Percentiles rank a stretch among this genome's conserved stretches.
Conservation (phyloP, 805 yeast genomes). For the Zygotorulaspora chibaensis region DNA sequence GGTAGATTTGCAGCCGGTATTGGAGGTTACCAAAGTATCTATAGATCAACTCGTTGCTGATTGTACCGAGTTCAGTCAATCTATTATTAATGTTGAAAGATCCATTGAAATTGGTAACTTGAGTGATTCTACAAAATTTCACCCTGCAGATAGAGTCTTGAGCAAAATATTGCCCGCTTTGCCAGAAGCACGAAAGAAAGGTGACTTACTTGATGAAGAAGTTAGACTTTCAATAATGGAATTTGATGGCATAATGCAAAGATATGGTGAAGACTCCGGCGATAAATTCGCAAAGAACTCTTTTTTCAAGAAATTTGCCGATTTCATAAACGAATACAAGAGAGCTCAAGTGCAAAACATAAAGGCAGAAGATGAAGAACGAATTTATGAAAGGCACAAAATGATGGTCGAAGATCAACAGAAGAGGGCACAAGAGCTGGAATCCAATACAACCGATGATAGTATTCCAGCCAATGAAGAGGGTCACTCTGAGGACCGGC, state of each 20-base stretch:
- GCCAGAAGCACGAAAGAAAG: slow-evolving; percentile 71
- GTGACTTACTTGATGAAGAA: slow-evolving; percentile 59
- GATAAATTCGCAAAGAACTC: slow-evolving; percentile 63
- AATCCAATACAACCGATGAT: slow-evolving; percentile 9
- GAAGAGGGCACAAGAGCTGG: slow-evolving; percentile 21
- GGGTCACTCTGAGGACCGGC: slow-evolving; percentile 26
- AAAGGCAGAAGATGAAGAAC: slow-evolving; percentile 75
- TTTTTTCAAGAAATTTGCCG: slow-evolving; percentile 76
- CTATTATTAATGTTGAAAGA: slow-evolving; percentile 63
- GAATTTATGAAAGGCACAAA: slow-evolving; percentile 72
- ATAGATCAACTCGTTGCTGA: slow-evolving; percentile 78
- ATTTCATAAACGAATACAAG: slow-evolving; percentile 73
- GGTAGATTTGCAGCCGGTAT: slow-evolving; percentile 62
- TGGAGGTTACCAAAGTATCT: slow-evolving; percentile 63
- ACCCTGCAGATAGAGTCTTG: slow-evolving; percentile 76
- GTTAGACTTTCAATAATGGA: slow-evolving; percentile 57
- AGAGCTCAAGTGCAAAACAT: slow-evolving; percentile 76
- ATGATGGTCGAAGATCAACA: slow-evolving; percentile 41
- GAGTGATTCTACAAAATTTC: slow-evolving; percentile 71
- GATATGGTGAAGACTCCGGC: slow-evolving; percentile 82
- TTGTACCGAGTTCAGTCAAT: slow-evolving; percentile 57
- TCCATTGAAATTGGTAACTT: slow-evolving; percentile 80
- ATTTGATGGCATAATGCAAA: slow-evolving; percentile 67
- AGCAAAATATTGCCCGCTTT: slow-evolving; percentile 57
- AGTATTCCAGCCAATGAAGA: slow-evolving; percentile 8